Base-by-base conservation (phyloP, 2,329 filamentous ascomycete species). In the Sarocladium brachiariae region DNA sequence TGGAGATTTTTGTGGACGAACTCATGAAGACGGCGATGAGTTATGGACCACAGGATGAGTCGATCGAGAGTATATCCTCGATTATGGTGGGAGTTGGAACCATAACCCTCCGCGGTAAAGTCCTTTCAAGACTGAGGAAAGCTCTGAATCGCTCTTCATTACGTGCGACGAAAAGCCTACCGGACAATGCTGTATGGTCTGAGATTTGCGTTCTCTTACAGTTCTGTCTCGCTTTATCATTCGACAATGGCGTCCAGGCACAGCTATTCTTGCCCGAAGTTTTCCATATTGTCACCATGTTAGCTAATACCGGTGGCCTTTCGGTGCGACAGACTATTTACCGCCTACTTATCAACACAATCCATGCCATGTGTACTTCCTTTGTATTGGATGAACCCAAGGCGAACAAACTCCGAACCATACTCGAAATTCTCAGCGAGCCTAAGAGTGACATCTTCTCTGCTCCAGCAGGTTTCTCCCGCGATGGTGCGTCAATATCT, bases 221-320 rank as follows among this genome's bases (percentile, higher is more conserved):
- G 41, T 83, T 87, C 55, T 85, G 81, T 54, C 68, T 86, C 13
- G 77, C 81, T 2, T 69, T 85, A 48, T 86, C 83, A 1, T 87
- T 87, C 56, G 80, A 86, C 61, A 83, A 77, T 55, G 79, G 81
- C 19, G 75, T 83, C 13, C 83, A 87, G 62, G 76, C 82, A 3
- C 83, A 86, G 62, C 70, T 86, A 39, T 87, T 81, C 57, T 67
- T 87, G 5, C 83, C 83, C 0, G 83, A 87, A 60, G 73, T 87
- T 41, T 86, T 86, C 61, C 83, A 87, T 63, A 72, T 86, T 46
- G 80, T 86, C 52, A 86, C 83, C 0, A 85, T 87, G 80, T 71
- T 86, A 23, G 79, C 81, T 31, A 86, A 86, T 57, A 85, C 79
- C 1, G 83, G 83, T 6, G 65, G 74, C 10, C 65, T 73, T 9